A percentile compares a stretch with the other conserved stretches of the same genome.
These are phyloP conservation scores for Phaeolepiota aurea DNA, from an alignment of 768 basidiomycete genomes.

Conservation along the genomic window DNA sequence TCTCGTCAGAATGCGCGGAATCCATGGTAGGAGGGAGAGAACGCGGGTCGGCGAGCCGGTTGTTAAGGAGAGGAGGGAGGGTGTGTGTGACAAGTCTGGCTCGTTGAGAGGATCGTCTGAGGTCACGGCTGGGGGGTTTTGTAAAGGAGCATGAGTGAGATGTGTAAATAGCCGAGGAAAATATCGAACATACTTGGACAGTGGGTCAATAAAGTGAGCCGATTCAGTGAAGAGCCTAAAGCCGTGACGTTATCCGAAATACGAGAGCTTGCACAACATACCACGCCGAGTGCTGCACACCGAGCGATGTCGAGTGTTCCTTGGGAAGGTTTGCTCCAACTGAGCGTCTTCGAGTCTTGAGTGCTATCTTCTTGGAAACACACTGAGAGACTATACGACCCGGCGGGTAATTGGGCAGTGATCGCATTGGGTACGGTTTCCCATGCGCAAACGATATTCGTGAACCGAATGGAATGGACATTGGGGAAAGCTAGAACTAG, in stretches of 20 bases:
- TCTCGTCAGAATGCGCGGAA: conserved; percentile 14
- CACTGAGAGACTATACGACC: conserved; percentile 1
- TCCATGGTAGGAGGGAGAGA: conserved; percentile 19
- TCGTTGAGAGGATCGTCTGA: conserved; percentile 3
- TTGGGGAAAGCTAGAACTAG: neutral
- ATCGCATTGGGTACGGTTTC: conserved; percentile 3
- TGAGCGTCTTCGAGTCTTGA: neutral
- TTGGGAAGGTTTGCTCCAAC: too few relatives aligned
- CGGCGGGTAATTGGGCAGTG: neutral
- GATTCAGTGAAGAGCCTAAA: conserved; percentile 7
- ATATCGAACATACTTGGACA: conserved; percentile 3
- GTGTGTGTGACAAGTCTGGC: conserved; percentile 14
- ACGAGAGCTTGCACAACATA: neutral
- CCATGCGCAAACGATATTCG: conserved; percentile 1
- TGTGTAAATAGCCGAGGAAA: neutral
- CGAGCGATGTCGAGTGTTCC: too few relatives aligned
- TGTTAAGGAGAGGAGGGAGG: conserved; percentile 14
- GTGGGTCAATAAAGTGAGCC: conserved; percentile 5
- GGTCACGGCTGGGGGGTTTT: conserved; percentile 3
- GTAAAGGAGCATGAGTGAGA: neutral
- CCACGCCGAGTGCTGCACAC: neutral
- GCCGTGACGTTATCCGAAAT: conserved; percentile 5
- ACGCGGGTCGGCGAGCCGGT: conserved; percentile 19
- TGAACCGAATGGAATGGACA: neutral
- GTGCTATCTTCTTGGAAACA: neutral